These are phyloP conservation scores for Mycena leptocephala DNA, from an alignment of 768 basidiomycete species.

Conservation along the genomic window DNA sequence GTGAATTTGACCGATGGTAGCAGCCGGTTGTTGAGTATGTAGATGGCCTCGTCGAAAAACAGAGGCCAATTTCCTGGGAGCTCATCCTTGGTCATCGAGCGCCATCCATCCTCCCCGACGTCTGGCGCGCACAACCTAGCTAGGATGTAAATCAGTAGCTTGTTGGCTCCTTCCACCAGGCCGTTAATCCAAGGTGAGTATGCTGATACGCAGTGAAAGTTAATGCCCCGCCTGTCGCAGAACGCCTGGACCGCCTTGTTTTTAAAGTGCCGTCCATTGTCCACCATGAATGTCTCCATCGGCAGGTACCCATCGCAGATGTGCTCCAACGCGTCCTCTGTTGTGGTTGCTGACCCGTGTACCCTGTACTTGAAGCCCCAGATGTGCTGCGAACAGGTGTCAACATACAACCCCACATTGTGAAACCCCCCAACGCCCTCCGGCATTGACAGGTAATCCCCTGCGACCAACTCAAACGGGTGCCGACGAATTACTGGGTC, in stretches of 20 bases:
- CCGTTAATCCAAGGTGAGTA: constrained; percentile 51
- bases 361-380: constrained; percentile 43
- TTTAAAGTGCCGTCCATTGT: constrained; percentile 45
- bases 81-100: constrained; percentile 13
- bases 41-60: constrained; percentile 37
- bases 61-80: constrained; percentile 41
- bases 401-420: constrained; percentile 36
- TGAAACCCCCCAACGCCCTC: constrained; percentile 39
- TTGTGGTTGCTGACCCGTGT: background rate
- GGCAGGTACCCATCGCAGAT: constrained; percentile 28
- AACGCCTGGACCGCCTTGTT: constrained; percentile 29
- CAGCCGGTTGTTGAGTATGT: constrained; percentile 38
- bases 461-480: background rate
- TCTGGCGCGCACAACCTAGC: constrained; percentile 39
- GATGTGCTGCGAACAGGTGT: constrained; percentile 28
- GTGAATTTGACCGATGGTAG: constrained; percentile 38
- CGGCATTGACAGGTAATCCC: constrained; percentile 47
- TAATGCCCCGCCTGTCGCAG: constrained; percentile 26
- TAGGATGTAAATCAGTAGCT: constrained; percentile 37
- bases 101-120: constrained; percentile 32
- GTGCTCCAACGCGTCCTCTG: constrained; percentile 23
- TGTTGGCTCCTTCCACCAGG: constrained; percentile 43
- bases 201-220: constrained; percentile 29
- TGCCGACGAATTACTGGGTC: background rate
- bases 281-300: constrained; percentile 40